These are phyloP conservation scores for Cyclostephanos invisitatus DNA, from an alignment of 108 stramenopile species.

Conservation along the genomic window DNA sequence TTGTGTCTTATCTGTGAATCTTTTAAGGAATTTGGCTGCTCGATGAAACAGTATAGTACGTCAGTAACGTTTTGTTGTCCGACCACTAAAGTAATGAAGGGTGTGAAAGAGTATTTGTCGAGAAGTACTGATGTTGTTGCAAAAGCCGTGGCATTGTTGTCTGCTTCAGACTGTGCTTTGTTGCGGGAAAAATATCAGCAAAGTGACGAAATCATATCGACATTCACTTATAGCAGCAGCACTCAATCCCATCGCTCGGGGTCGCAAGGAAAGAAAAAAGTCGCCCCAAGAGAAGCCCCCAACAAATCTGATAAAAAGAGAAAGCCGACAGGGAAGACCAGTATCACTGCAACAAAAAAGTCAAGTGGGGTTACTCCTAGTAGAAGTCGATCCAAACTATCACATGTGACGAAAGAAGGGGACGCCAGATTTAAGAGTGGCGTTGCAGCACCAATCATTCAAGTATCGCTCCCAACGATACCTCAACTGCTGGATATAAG, in stretches of 20 bases:
- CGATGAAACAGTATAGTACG: not conserved
- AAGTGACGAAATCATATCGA: not conserved
- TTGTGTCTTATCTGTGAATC: conserved; percentile 8
- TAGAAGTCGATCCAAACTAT: not conserved
- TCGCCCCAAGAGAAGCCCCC: not conserved
- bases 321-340: not conserved
- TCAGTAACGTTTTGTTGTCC: no score
- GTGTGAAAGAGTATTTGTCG: not conserved
- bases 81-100: no score
- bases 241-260: not conserved
- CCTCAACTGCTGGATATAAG: conserved; percentile 29
- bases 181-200: not conserved
- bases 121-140: not conserved
- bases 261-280: conserved; percentile 4
- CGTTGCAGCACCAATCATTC: no score
- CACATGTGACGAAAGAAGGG: not conserved
- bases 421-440: no score
- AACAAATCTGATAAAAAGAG: no score
- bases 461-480: conserved; percentile 26
- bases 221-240: not conserved
- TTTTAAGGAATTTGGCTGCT: conserved; percentile 9
- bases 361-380: not conserved
- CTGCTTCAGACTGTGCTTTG: not conserved
- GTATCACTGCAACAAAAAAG: conserved; percentile 4
- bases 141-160: not conserved